Conservation (phyloP, 2,329 filamentous ascomycete genomes). For the Nakataea oryzae region DNA sequence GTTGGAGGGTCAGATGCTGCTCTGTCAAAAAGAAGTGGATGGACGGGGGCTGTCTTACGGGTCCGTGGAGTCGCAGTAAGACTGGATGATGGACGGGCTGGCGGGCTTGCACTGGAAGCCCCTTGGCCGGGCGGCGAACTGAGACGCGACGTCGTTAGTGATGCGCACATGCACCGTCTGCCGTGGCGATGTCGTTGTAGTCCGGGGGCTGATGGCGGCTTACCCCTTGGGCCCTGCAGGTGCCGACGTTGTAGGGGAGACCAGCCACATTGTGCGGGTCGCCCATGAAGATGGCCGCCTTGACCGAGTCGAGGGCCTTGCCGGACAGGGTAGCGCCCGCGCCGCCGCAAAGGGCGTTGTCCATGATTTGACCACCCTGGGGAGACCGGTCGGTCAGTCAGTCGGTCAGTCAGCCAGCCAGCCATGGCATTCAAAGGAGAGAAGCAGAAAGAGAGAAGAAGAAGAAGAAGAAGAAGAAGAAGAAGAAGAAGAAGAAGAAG, state of each 20-base stretch:
- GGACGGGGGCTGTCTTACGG: constrained; percentile 30
- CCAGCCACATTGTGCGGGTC: constrained; percentile 47
- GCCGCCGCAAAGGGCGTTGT: constrained; percentile 54
- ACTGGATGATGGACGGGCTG: constrained; percentile 41
- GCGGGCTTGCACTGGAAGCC: constrained; percentile 46
- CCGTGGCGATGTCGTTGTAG: not conserved
- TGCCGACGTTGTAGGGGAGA: constrained; percentile 49
- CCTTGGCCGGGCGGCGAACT: constrained; percentile 50
- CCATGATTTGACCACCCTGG: constrained; percentile 52
- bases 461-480: too few relatives aligned
- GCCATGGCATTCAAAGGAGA: not conserved
- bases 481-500: not conserved
- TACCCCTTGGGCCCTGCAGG: constrained; percentile 45
- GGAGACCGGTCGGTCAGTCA: not conserved
- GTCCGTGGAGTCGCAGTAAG: constrained; percentile 54
- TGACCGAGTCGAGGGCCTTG: constrained; percentile 42
- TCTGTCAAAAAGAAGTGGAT: not conserved
- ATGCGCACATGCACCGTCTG: too few relatives aligned
- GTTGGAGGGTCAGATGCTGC: not conserved
- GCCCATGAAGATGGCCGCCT: constrained; percentile 56
- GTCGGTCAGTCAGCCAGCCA: not conserved
- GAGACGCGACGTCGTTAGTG: not conserved
- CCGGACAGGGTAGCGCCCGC: constrained; percentile 34
- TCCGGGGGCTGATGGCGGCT: constrained; percentile 4
- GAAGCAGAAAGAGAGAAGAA: too few relatives aligned